Evolutionary conservation across 805 yeast genomes (phyloP), one percentile per base, ranked within the genome.

Genomic region (Pichia pseudocactophila): DNA sequence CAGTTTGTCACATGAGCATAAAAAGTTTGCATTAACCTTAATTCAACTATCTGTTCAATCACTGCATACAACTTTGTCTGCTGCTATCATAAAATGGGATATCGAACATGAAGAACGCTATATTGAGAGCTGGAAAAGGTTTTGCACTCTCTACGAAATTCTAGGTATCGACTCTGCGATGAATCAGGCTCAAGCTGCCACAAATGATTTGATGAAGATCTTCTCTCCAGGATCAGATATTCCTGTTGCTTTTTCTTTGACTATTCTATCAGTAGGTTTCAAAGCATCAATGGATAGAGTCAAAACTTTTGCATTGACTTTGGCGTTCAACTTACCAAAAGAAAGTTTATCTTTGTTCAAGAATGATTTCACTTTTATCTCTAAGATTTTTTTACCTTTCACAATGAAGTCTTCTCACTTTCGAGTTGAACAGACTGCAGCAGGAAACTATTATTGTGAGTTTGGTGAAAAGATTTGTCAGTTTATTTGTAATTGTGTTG

Each of bases 121-220:
- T 34, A 53, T 73, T 16, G 64, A 61, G 6, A 71, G 77, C 18
- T 88, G 96, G 96, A 69, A 74, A 34, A 70, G 84, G 45, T 88
- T 69, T 53, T 68, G 77, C 22, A 84, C 95, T 0, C 61, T 88
- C 12, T 82, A 76, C 52, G 96, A 88, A 54, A 82, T 88, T 37
- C 63, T 85, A 22, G 92, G 87, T 1, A 71, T 88, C 32, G 96
- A 88, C 57, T 78, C 96, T 0, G 83, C 96, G 0, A 62, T 85
- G 52, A 88, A 89, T 52, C 96, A 89, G 59, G 78, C 89, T 0
- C 79, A 80, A 50, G 95, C 86, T 11, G 90, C 92, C 0, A 61
- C 72, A 1, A 62, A 63, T 7, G 95, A 85, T 51, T 73, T 88
- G 35, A 56, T 76, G 2, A 63, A 62, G 1, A 57, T 84, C 12